A percentile compares a stretch with the other conserved stretches of the same genome.
Evolutionary conservation across 768 basidiomycete genomes (phyloP).

Genomic region (Infundibulicybe gibba): DNA sequence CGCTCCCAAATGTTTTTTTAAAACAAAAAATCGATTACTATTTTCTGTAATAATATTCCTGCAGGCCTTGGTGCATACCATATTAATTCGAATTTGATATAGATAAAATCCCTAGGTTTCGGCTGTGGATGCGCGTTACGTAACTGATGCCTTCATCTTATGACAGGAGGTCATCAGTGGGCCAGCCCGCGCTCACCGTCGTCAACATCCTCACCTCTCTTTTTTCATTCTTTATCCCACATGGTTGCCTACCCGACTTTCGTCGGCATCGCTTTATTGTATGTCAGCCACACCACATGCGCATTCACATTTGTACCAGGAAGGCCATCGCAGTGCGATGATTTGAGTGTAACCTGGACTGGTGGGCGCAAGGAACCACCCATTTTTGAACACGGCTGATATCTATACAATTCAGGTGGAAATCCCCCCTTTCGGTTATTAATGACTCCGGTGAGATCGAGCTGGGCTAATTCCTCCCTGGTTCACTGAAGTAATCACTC

Average conservation of each 20-base stretch:
- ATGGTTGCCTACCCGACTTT: conserved; percentile 6
- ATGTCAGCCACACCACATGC: conserved; percentile 13
- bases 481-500: conserved; percentile 6
- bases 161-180: background rate
- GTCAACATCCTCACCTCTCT: conserved; percentile 8
- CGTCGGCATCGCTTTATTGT: conserved; percentile 20
- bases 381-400: conserved; percentile 2
- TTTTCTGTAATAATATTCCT: no score
- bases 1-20: no score
- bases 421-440: conserved; percentile 47
- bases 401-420: conserved; percentile 42
- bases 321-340: conserved; percentile 56
- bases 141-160: conserved; percentile 7
- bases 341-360: conserved; percentile 57
- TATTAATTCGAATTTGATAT: no score
- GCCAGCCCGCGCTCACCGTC: no score
- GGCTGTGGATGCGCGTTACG: conserved; percentile 7
- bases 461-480: conserved; percentile 1
- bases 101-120: conserved; percentile 9
- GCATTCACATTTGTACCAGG: conserved; percentile 46
- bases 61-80: no score
- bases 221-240: conserved; percentile 11
- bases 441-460: conserved; percentile 45
- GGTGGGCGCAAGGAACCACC: conserved; percentile 33
- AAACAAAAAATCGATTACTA: no score